Evolutionary conservation across 2,329 filamentous ascomycete genomes (phyloP).

Genomic region (Aspergillus flavus): DNA sequence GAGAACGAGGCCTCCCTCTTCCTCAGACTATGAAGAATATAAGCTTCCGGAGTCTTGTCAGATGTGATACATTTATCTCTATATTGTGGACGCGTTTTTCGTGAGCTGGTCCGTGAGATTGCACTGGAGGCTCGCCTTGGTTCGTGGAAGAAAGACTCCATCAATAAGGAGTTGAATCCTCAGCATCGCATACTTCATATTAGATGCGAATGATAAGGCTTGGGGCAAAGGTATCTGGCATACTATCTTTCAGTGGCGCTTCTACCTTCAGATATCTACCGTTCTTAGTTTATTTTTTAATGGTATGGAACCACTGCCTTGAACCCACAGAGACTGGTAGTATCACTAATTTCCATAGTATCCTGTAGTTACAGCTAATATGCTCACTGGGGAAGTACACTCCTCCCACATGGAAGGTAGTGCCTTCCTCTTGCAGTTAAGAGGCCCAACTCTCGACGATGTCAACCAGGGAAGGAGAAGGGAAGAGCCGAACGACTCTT

Average conservation of each 20-base stretch:
- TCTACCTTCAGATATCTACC: too few relatives aligned
- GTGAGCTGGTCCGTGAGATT: not conserved
- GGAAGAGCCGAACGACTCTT: not conserved
- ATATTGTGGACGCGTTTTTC: not conserved
- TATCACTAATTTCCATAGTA: not conserved
- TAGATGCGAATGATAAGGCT: slow-evolving; percentile 43
- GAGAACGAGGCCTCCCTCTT: not conserved
- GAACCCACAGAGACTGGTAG: not conserved
- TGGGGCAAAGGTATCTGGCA: slow-evolving; percentile 56
- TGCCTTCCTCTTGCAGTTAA: not conserved
- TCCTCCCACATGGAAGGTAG: not conserved
- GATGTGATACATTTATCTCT: not conserved
- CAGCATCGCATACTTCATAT: slow-evolving; percentile 57
- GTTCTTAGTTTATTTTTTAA: too few relatives aligned
- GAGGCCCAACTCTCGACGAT: not conserved
- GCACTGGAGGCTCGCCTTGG: slow-evolving; percentile 49
- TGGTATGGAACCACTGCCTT: not conserved
- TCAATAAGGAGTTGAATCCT: slow-evolving; percentile 60
- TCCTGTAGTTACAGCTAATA: not conserved
- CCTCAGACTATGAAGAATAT: not conserved
- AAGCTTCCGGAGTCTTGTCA: too few relatives aligned
- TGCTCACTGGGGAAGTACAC: not conserved
- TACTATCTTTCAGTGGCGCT: slow-evolving; percentile 50
- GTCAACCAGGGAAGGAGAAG: not conserved
- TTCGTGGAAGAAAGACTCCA: slow-evolving; percentile 57